Evolutionary conservation across 2,329 filamentous ascomycete species (phyloP), one percentile per base, ranked within the genome.

Genomic region (Sclerotinia minor): DNA sequence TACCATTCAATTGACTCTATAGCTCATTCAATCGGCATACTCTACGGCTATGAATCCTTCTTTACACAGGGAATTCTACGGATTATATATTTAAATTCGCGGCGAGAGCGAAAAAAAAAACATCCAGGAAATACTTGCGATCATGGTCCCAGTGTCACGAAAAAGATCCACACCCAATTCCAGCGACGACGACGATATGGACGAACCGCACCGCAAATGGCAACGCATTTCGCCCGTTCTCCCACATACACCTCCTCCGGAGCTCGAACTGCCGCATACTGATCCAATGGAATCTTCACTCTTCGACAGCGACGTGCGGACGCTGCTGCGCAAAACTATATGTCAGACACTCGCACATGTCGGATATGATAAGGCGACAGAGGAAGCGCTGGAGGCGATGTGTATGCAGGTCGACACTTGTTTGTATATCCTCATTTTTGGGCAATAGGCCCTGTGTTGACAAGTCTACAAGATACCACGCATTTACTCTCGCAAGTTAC

Each of bases 381-480:
- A 81, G 9, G 83, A 87, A 65, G 86, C 87, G 1, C 76, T 89
- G 72, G 86, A 89, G 75, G 83, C 83, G 71, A 85, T 89, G 54
- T 82, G 84, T 5, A 76, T 79, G 26, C 79, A 83, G 71, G 83
- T 84, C 1, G 87, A 89, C 73, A 81, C 81, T 5, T 89, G 87
- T 89, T 76, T 69, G 85, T 76, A 66, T 72, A 29, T 24, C 55
- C 59, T 57, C 26, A 17, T 55, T 38, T n/a, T n/a, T 41, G 41
- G 41, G 35, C 24, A n/a, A 24, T 35, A 26, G 32, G 26, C 67
- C 66, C 66, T 73, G 66, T 74, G 19, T 63, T 45, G 38, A 61
- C 38, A 41, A 64, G 45, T 58, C 11, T 45, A 70, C 15, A 63
- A 78, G 77, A 78, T 72, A 72, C 71, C 15, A 58, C 70, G 29